Evolutionary conservation across 768 basidiomycete genomes (phyloP), one percentile per base, ranked within the genome.

Genomic region (Hydnomerulius pinastri): DNA sequence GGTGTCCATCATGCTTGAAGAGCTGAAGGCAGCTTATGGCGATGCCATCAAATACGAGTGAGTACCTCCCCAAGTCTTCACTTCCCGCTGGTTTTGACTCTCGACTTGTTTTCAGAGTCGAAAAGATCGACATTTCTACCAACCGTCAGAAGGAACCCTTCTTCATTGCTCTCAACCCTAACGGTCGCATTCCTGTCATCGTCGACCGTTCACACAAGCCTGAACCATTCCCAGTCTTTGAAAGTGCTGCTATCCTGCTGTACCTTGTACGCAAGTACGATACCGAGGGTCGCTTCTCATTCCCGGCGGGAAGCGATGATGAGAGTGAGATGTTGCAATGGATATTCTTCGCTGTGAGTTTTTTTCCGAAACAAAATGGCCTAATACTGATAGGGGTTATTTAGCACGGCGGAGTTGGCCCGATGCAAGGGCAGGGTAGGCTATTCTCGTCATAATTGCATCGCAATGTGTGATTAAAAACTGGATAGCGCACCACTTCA

Each of bases 261-360:
- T 95, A 90, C 64, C 81, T 96, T 44, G 77, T 77, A 18, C 85
- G 90, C 62, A 81, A 86, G 62, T 93, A 87, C 61, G 93, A 96
- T 69, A 83, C 76, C 57, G 80, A 88, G n/a, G 69, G 77, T 65
- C 77, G 80, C 57, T 87, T 93, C 60, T 78, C 71, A 58, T 92
- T 87, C 68, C 77, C 86, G 15, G 70, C 80, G 3, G 76, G 82
- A 4, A 70, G 65, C 15, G 75, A 87, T 38, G 75, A 83, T 28
- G 82, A 85, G 59, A 86, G 82, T 60, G 84, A 87, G 69, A 76
- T 82, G 71, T 61, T 90, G 20, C 90, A 91, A 62, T 95, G 91
- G 93, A 82, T 93, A 44, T 90, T 92, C 73, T 94, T 92, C 56
- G 79, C 83, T 12, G 86, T 86, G 53, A 48, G 79, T 58, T 4